These are phyloP conservation scores for Bisporella sp. DNA, from an alignment of 2,329 filamentous ascomycete species.

Conservation along the genomic window DNA sequence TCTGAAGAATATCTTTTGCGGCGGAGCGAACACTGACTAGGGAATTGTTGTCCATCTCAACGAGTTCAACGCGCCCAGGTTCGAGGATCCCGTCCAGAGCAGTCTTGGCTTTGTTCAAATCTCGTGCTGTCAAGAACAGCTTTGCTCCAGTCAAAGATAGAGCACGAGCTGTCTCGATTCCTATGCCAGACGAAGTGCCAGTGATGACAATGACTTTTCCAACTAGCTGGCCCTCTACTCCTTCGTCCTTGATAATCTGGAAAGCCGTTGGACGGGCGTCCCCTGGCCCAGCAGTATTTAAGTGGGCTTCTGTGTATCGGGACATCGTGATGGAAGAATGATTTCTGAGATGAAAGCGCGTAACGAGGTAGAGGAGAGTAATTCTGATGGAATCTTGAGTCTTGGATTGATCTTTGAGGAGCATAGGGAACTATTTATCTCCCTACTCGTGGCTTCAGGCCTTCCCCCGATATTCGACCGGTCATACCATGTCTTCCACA, in stretches of 20 bases:
- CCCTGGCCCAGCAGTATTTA: neutral
- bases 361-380: too few species aligned
- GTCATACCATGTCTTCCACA: too few species aligned
- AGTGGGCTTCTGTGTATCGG: slow-evolving; percentile 8
- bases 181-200: neutral
- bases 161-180: neutral
- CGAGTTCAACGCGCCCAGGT: neutral
- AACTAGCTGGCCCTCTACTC: neutral
- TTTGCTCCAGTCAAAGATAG: neutral
- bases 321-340: neutral
- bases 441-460: too few species aligned
- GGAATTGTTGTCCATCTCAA: neutral
- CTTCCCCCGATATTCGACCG: too few species aligned
- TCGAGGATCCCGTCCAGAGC: neutral
- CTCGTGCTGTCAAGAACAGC: neutral
- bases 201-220: neutral
- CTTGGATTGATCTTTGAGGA: too few species aligned
- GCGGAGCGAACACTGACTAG: slow-evolving; percentile 24
- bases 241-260: neutral
- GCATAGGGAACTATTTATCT: too few species aligned
- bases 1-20: slow-evolving; percentile 20
- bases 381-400: too few species aligned
- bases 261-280: neutral
- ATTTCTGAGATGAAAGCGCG: too few species aligned
- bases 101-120: neutral